Evolutionary conservation across 176 grass and related monocot species (phyloP), one percentile per base, ranked within the genome.

Genomic region (Carex pumila): DNA sequence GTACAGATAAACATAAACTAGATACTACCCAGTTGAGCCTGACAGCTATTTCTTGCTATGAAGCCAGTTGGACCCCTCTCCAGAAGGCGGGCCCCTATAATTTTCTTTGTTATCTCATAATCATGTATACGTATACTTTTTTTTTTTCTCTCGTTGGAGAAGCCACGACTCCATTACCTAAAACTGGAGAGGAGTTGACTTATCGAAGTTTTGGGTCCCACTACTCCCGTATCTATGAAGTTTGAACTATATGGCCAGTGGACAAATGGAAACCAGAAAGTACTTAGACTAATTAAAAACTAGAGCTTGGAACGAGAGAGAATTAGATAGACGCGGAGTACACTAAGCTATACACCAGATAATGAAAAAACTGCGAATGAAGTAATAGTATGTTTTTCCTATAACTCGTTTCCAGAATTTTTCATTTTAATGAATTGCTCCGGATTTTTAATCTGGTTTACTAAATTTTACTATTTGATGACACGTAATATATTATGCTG

Each of bases 131-230:
- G n/a, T 49, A 34, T 34, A 34, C 69, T 17, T 17, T 12, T 21
- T 5, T 49, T 12, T 50, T 49, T 49, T 73, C 37, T 14, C 41
- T 73, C 70, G 15, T n/a, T 68, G 13, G 4, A 68, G 31, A 37
- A 68, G 31, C 7, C 13, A 22, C 19, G 7, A 22, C 19, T 72
- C 41, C 39, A 73, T 73, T 73, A 11, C 9, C 6, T 25, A 6
- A 12, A 50, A 73, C 70, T 73, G 70, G 70, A 73, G 70, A 73
- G 70, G 41, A 73, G 43, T 73, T 50, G 41, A 73, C 70, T 50
- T 52, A 22, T 13, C 18, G 6, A 73, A 49, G 5, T 70, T 18
- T 68, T 7, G 69, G 39, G 15, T 60, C 57, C 55, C 3, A 5
- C 5, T 13, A 5, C 55, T 70, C 17, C 39, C 7, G 7, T 47